These are phyloP conservation scores for Solanum pinnatisectum DNA, from an alignment of 257 asterid genomes.

Conservation along the genomic window DNA sequence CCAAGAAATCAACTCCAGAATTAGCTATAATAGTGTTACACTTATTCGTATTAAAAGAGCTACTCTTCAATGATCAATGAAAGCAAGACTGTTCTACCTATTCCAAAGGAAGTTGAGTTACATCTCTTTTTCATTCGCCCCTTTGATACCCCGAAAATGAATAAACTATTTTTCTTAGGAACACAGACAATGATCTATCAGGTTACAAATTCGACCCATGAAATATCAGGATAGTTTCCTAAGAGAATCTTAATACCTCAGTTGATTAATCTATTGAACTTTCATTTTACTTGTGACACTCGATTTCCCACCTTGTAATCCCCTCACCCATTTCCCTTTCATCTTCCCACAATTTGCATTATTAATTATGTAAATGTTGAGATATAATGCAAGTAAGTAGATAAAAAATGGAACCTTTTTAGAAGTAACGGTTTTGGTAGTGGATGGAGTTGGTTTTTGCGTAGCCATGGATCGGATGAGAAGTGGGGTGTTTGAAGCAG, in stretches of 20 bases:
- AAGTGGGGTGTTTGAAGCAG: constrained; percentile 34
- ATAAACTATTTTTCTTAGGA: not conserved
- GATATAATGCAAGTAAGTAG: not conserved
- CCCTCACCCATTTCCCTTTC: not conserved
- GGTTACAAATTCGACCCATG: not conserved
- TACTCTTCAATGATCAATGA: not conserved
- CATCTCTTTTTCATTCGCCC: not conserved
- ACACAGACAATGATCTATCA: not conserved
- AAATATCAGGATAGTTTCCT: not conserved
- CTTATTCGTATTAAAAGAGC: not conserved
- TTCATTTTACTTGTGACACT: not conserved
- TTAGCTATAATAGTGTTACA: not conserved
- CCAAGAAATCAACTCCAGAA: not conserved
- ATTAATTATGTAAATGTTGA: not conserved
- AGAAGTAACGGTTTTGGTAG: constrained; percentile 42
- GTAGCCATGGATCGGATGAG: constrained; percentile 66
- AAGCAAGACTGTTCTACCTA: not conserved
- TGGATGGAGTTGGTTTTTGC: constrained; percentile 37
- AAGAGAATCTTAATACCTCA: not conserved
- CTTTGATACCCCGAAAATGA: not conserved
- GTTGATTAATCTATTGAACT: not conserved
- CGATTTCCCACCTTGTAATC: not conserved
- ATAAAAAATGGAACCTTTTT: constrained; percentile 36
- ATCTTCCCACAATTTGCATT: not conserved
- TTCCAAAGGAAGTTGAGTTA: not conserved